phyloP scores from a whole-genome alignment of 768 basidiomycete genomes.

The Amyloporia xantha region DNA sequence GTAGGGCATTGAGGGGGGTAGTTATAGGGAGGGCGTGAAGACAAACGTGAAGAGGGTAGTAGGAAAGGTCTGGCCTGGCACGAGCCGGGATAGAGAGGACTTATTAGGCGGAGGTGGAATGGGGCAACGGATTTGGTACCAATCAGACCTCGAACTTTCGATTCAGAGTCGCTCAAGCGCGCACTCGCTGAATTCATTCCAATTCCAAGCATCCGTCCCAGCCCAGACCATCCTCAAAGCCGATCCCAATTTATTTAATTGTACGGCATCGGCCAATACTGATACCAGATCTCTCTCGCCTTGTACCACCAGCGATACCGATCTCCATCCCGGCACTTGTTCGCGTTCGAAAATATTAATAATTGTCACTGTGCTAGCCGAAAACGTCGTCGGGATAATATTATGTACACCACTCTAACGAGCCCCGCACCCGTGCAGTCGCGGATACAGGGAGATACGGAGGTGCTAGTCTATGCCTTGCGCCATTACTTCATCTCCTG shows the following conservation, averaged over 20 bases:
- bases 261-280: too few relatives aligned
- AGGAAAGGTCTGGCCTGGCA: background rate
- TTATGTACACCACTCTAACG: slow-evolving; percentile 83
- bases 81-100: background rate
- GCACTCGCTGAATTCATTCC: background rate
- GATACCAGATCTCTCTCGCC: background rate
- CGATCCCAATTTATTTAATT: background rate
- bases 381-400: too few relatives aligned
- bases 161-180: slow-evolving; percentile 11
- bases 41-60: background rate
- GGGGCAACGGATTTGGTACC: too few relatives aligned
- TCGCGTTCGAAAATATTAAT: too few relatives aligned
- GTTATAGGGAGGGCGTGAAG: background rate
- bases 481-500: slow-evolving; percentile 87
- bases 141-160: slow-evolving; percentile 17
- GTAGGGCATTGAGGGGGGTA: slow-evolving; percentile 47
- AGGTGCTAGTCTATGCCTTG: slow-evolving; percentile 80
- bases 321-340: too few relatives aligned
- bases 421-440: slow-evolving; percentile 56
- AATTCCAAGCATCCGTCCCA: background rate
- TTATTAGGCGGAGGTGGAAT: background rate
- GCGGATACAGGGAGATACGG: slow-evolving; percentile 77
- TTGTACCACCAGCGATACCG: too few relatives aligned
- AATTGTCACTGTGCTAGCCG: too few relatives aligned
- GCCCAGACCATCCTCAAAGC: slow-evolving; percentile 9